Base-by-base conservation (phyloP, 208 protist genomes). In the Leishmania lainsoni region DNA sequence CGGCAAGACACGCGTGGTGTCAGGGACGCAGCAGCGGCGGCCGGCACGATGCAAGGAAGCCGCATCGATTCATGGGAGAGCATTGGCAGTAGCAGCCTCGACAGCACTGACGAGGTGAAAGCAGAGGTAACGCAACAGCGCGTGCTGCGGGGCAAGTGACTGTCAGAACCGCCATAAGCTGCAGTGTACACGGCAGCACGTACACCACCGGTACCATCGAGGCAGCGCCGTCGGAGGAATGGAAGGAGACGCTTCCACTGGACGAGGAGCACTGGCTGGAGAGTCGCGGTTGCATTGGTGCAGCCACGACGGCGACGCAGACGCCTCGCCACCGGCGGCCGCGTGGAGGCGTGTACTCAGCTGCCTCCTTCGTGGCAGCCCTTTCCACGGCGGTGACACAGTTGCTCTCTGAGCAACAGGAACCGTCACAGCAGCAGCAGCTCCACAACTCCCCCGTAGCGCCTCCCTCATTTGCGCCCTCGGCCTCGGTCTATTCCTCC, bases 11-110 rank as follows among this genome's bases (percentile, higher is more conserved):
- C 29, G 52, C 72, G 35, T 71, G 66, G 20, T 22, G 5, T 42
- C 66, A 48, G 16, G 20, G 66, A 71, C 35, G 66, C 39, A 22
- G n/a, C 16, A 49, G 32, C 66, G 8, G 32, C n/a, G 35, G 0
- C 63, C n/a, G 17, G n/a, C n/a, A 58, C 20, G 52, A 39, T 39
- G n/a, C 72, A 35, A 17, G 17, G 22, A 45, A 63, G 72, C 42
- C 59, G 61, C 16, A 56, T 81, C 4, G 76, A 85, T 22, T 85
- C 81, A 45, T 81, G 70, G 81, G 76, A 75, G 16, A 81, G 58
- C 52, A 51, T 79, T 32, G 26, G 51, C 5, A 59, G 65, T 59
- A 39, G 75, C 29, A 71, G 51, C 72, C 51, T 26, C 29, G 52
- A 65, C 26, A 39, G 54, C 52, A 9, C n/a, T 5, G 52, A 76